Base-by-base conservation (phyloP, 2,329 filamentous ascomycete species). In the Rosellinia necatrix region DNA sequence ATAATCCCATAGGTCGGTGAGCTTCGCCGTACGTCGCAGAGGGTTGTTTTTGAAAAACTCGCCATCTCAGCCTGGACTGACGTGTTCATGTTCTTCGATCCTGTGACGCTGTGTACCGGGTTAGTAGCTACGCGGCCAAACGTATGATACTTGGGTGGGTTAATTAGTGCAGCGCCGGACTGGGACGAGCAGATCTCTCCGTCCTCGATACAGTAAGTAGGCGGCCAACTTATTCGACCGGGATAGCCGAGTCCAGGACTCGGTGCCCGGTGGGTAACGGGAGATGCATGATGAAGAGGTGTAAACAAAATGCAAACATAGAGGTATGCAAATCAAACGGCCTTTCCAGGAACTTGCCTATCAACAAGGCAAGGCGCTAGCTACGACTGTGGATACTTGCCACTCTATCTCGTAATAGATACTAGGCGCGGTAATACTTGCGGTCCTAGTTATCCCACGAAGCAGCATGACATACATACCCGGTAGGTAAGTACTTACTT, bases 381-480 rank as follows among this genome's bases (percentile, higher is more conserved):
- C n/a, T n/a, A n/a, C n/a, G n/a, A n/a, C n/a, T n/a, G n/a, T n/a
- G n/a, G n/a, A n/a, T n/a, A n/a, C n/a, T n/a, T n/a, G n/a, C n/a
- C n/a, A n/a, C n/a, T n/a, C n/a, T n/a, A n/a, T n/a, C n/a, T n/a
- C n/a, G n/a, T n/a, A n/a, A n/a, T 35, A 35, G 13, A 30, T 7
- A 30, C 27, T 30, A 30, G 32, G 13, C 6, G 32, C 15, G 13
- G n/a, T 25, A 35, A 56, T 15, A 34, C 19, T n/a, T 34, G 12
- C 25, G 24, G 12, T 22, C 15, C 12, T 32, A 29, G 21, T 44
- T 29, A 17, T 29, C 19, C 21, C 30, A n/a, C 5, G 2, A 53
- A 49, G 43, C 38, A 34, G 54, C 49, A 43, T 52, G 54, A 52
- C 47, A 50, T 35, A 17, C 13, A 9, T 17, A 43, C 19, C 25